phyloP scores from a whole-genome alignment of 2,329 filamentous ascomycete species.

The Epichloe elymi region DNA sequence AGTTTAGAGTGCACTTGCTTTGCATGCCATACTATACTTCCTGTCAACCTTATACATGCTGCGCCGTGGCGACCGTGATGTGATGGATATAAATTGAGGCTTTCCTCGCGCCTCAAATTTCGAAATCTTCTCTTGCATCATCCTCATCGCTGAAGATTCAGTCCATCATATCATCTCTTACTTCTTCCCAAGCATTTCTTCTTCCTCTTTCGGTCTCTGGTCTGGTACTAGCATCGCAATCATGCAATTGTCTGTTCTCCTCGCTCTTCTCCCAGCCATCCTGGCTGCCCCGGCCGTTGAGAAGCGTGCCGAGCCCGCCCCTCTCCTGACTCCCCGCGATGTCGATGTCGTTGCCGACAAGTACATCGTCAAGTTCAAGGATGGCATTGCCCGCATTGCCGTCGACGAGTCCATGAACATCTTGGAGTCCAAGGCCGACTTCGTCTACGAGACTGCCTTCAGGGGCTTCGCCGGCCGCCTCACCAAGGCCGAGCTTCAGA shows the following conservation, averaged over 20 bases:
- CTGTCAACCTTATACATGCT: not conserved
- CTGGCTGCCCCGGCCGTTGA: constrained; percentile 10
- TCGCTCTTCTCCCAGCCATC: constrained; percentile 12
- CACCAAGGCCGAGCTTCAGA: constrained; percentile 9
- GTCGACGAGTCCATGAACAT: constrained; percentile 8
- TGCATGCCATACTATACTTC: not conserved
- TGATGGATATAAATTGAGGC: constrained; percentile 6
- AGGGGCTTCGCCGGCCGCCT: constrained; percentile 14
- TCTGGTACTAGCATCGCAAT: constrained; percentile 2
- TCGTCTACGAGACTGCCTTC: constrained; percentile 12
- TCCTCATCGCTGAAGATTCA: constrained; percentile 2
- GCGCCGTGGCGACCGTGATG: not conserved
- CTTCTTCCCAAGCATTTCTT: not conserved
- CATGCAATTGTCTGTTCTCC: constrained; percentile 14
- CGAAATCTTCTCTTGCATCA: not conserved
- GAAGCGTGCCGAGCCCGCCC: constrained; percentile 15
- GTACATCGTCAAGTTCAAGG: constrained; percentile 20
- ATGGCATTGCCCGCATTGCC: constrained; percentile 7
- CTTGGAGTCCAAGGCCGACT: constrained; percentile 12
- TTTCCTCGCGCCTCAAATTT: not conserved
- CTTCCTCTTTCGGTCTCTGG: not conserved
- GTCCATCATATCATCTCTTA: not conserved
- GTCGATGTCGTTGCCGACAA: constrained; percentile 12
- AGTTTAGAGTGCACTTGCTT: not conserved
- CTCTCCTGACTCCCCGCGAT: constrained; percentile 11